Evolutionary conservation across 1,284 basidiomycete species (phyloP).

Genomic region (Kalmanozyma brasiliensis): DNA sequence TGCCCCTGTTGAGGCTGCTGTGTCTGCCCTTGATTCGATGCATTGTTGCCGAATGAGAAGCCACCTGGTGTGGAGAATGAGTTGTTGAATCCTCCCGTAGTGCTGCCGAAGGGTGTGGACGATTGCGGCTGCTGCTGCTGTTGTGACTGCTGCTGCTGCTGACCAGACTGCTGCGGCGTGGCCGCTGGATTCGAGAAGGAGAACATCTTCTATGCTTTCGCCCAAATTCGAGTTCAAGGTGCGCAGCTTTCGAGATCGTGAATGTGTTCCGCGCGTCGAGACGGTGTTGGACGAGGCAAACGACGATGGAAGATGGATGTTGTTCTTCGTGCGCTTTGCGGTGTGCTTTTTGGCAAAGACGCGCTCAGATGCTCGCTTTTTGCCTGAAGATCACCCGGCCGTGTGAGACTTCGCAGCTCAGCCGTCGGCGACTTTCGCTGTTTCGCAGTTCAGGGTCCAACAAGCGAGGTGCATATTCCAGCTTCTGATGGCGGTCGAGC

Average conservation of each 20-base stretch:
- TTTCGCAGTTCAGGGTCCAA: slow-evolving; percentile 5
- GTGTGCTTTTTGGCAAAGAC: slow-evolving; percentile 2
- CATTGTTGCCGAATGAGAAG: slow-evolving; percentile 39
- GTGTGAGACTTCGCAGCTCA: neutral
- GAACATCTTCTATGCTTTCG: slow-evolving; percentile 19
- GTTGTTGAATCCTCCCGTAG: slow-evolving; percentile 30
- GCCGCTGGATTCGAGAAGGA: slow-evolving; percentile 31
- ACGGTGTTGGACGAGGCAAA: no score
- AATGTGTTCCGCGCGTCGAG: neutral
- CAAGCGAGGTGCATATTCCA: neutral
- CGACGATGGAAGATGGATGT: slow-evolving; percentile 15
- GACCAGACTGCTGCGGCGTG: slow-evolving; percentile 27
- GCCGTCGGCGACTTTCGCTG: slow-evolving; percentile 3
- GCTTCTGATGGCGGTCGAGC: no score
- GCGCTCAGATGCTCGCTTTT: slow-evolving; percentile 17
- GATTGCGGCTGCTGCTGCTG: slow-evolving; percentile 28
- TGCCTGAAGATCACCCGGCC: slow-evolving; percentile 11
- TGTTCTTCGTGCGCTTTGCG: slow-evolving; percentile 5
- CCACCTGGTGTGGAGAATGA: slow-evolving; percentile 28
- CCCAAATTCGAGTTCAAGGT: no score
- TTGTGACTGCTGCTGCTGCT: slow-evolving; percentile 33
- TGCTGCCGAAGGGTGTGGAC: slow-evolving; percentile 31
- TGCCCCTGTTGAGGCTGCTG: slow-evolving; percentile 12
- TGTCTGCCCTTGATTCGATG: slow-evolving; percentile 12
- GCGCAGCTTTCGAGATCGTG: no score